Evolutionary conservation across 2,329 filamentous ascomycete species (phyloP), one percentile per base, ranked within the genome.

Genomic region (Scedosporium minutisporum): DNA sequence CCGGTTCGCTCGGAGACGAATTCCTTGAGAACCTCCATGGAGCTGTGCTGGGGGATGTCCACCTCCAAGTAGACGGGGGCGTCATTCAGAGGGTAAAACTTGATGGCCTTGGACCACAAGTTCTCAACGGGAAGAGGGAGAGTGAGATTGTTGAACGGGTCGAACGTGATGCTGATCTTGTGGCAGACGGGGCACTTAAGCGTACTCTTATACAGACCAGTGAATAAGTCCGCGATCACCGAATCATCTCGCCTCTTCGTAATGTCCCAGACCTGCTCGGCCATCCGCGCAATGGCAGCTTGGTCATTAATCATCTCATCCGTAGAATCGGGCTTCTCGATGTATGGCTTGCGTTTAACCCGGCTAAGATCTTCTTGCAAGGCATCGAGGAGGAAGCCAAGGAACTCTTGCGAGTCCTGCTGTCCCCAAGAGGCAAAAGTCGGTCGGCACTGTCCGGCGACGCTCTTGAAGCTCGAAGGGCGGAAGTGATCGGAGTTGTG

Each of bases 101-200:
- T 87, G 67, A 97, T 78, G 1, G 82, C 80, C 66, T 88, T 88
- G 64, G 79, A 81, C 89, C 91, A 96, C 55, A 91, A 82, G 66
- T 88, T 92, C 72, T 95, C 89, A 62, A 96, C 85, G 0, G 95
- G 95, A 41, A 99, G 78, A 63, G 96, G 95, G 25, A 99, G 78
- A 0, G 95, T 97, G 64, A 99, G 77, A 67, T 96, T 95, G 74
- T 92, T 97, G 80, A 96, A 99, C 0, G 95, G 95, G 72, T 99
- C 95, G 71, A 99, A 99, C 0, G 95, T 97, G 69, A 99, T 96
- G 82, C 93, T 97, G 75, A 97, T 89, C 77, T 97, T 99, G 68
- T 88, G 83, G 73, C 95, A 99, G 6, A 83, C 84, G 0, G 95
- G 95, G 71, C 95, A 99, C 66, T 95, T 88, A 66, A 99, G 83